A percentile compares a stretch with the other conserved stretches of the same genome.
Evolutionary conservation across 345 rosid genomes (phyloP).

Genomic region (Firmiana major): DNA sequence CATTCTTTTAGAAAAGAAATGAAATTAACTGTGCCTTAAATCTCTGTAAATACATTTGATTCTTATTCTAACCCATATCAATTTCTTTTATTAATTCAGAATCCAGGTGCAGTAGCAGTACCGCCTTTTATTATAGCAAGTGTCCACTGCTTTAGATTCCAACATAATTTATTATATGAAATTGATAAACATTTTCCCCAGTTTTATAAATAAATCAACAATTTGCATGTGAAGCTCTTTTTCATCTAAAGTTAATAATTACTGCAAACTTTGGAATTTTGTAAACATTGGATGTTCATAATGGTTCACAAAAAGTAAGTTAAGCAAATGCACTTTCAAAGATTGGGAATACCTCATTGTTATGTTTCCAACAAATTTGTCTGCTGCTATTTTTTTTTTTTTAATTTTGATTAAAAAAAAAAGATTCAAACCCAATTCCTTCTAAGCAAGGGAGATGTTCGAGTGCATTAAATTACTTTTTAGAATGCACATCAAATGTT

Average conservation of each 20-base stretch:
- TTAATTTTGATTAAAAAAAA: background rate
- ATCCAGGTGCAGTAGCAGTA: background rate
- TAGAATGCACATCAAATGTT: background rate
- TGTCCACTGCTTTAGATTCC: background rate
- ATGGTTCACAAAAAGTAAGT: background rate
- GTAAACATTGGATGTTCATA: background rate
- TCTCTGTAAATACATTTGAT: no score
- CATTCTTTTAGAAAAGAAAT: no score
- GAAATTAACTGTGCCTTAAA: no score
- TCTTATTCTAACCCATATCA: background rate
- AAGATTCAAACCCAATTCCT: background rate
- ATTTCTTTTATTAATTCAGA: background rate
- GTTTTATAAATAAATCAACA: background rate
- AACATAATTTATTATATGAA: background rate
- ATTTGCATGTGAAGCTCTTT: background rate
- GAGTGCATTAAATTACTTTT: background rate
- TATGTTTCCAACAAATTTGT: no score
- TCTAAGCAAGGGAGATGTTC: background rate
- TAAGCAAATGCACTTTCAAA: background rate
- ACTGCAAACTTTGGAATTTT: background rate
- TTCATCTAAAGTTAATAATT: no score
- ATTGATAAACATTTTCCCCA: background rate
- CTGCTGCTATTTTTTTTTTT: no score
- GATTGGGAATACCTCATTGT: background rate
- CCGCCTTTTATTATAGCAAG: background rate